These are phyloP conservation scores for Thoreauomyces humboldtii DNA, from an alignment of 192 early-diverging fungal species.

Conservation along the genomic window DNA sequence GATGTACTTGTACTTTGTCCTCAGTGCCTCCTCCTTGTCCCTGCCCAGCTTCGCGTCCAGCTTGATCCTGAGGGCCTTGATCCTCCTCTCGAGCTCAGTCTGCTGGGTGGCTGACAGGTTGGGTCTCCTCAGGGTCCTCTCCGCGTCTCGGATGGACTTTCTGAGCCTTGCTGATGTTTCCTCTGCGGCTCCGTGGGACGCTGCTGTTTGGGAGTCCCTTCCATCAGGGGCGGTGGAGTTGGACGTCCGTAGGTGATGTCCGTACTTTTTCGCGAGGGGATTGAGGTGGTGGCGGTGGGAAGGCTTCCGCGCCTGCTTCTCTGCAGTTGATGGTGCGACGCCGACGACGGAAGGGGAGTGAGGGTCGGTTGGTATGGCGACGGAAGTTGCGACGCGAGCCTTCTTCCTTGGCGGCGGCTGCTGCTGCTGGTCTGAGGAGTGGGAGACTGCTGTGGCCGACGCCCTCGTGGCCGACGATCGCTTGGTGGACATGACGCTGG, in stretches of 20 bases:
- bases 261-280: conserved; percentile 25
- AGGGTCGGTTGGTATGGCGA: too few species aligned
- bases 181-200: conserved; percentile 8
- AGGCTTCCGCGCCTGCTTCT: too few species aligned
- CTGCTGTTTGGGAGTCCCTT: background rate
- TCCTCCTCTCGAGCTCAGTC: conserved; percentile 34
- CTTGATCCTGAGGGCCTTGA: conserved; percentile 34
- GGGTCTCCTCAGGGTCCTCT: conserved; percentile 25
- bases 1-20: conserved; percentile 42
- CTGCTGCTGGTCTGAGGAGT: too few species aligned
- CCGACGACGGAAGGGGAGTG: too few species aligned
- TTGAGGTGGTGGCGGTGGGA: conserved; percentile 6
- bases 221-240: background rate
- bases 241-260: conserved; percentile 2
- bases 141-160: conserved; percentile 38
- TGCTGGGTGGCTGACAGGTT: conserved; percentile 32
- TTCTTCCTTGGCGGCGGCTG: too few species aligned
- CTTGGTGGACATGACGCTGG: too few species aligned
- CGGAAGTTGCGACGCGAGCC: too few species aligned
- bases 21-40: conserved; percentile 28
- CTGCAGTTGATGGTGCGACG: too few species aligned
- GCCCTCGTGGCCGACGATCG: too few species aligned
- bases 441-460: too few species aligned
- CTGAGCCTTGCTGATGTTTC: conserved; percentile 1
- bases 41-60: background rate